Evolutionary conservation across 257 asterid species (phyloP).

Genomic region (Penstemon newberryi): DNA sequence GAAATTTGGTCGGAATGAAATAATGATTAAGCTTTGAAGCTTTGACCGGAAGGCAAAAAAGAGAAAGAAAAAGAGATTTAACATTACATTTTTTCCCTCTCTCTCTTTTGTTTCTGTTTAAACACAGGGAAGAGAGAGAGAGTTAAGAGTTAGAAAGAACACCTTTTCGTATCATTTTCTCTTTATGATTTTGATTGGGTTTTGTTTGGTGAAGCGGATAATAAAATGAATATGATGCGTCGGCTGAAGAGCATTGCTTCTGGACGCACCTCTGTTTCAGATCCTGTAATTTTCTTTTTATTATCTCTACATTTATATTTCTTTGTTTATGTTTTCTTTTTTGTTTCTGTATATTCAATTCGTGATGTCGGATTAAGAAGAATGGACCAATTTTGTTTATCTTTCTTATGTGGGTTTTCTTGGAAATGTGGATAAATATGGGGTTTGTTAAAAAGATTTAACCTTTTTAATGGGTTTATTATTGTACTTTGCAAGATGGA

Average conservation of each 20-base stretch:
- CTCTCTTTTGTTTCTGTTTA: background rate
- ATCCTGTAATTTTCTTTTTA: conserved; percentile 63
- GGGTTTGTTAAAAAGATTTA: background rate
- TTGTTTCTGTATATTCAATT: background rate
- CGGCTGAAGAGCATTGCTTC: conserved; percentile 98
- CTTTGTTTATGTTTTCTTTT: background rate
- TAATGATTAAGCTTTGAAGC: conserved; percentile 47
- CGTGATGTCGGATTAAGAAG: background rate
- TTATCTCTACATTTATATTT: background rate
- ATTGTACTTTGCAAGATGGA: no score
- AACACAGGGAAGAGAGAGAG: conserved; percentile 1
- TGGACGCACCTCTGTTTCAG: conserved; percentile 90
- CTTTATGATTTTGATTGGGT: conserved; percentile 22
- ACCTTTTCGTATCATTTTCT: background rate
- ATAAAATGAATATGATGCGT: conserved; percentile 87
- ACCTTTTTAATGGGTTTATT: conserved; percentile 13
- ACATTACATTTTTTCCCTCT: background rate
- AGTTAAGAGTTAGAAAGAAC: background rate
- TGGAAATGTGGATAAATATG: conserved; percentile 13
- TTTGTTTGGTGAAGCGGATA: conserved; percentile 19
- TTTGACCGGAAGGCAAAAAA: conserved; percentile 37
- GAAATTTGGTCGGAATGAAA: conserved; percentile 46
- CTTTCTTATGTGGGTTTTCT: conserved; percentile 16
- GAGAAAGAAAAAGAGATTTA: background rate
- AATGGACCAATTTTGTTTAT: conserved; percentile 2